Base-by-base conservation (phyloP, 139 green algal genomes). In the Coccomyxa sp. region DNA sequence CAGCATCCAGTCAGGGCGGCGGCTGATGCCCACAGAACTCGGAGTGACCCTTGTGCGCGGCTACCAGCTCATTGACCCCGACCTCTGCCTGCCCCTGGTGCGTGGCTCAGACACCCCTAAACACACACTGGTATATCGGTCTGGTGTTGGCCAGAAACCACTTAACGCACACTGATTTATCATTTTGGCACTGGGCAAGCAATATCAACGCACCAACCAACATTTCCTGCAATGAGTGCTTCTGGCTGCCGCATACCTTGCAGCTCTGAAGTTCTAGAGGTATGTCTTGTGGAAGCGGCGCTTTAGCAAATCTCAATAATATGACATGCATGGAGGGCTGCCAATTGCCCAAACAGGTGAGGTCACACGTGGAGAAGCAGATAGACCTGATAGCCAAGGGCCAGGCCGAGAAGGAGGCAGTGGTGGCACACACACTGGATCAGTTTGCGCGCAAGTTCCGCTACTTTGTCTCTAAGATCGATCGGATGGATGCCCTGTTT, bases 401-500 rank as follows among this genome's bases (percentile, higher is more conserved):
- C 30, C 82, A 93, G 85, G 95, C 94, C 10, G 85, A 94, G 76
- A 93, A 96, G 85, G 87, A 90, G 10, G 87, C 84, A 13, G 91
- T 97, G 28, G 93, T 97, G 76, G 80, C 81, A 9, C 91, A 96
- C 86, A 92, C 90, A 14, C 79, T 96, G 79, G 80, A 91, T 57
- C 87, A 95, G 86, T 95, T 95, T 86, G 67, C 76, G 13, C 71
- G 87, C 31, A 97, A 97, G 86, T 97, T 97, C 84, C 59, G 88
- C 18, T 94, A 93, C 81, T 97, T 97, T 81, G 89, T 95, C 67
- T 71, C 68, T 0, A 86, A 96, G 51, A 96, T 98, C 30, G 75
- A 85, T 1, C 85, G 90, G n/a, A 98, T 98, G 95, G 95, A 98
- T 76, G 57, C 85, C 0, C 89, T 98, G 9, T 98, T 98, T 87